Conservation (phyloP, 2,329 filamentous ascomycete species). For the Fragosphaeria purpurea region DNA sequence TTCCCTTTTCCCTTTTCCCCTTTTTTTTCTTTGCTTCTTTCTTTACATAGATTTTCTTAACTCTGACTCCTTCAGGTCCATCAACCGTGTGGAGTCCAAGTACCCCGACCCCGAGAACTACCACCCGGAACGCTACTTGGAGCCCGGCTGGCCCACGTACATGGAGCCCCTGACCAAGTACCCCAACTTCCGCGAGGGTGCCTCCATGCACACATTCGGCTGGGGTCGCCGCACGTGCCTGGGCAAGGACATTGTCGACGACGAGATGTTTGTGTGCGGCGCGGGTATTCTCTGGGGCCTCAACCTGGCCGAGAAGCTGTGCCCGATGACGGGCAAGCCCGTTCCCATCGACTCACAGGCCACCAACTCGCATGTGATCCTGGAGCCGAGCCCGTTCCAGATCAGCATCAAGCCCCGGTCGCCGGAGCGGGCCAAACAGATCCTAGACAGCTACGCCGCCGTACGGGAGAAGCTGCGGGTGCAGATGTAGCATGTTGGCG, state of each 20-base stretch:
- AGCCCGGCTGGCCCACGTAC: constrained; percentile 53
- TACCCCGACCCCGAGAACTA: constrained; percentile 57
- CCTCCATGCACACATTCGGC: constrained; percentile 53
- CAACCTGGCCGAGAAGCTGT: constrained; percentile 29
- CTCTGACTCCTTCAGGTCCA: constrained; percentile 28
- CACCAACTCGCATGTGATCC: constrained; percentile 42
- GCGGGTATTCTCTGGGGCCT: constrained; percentile 41
- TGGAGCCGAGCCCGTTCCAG: constrained; percentile 38
- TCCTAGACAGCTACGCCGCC: constrained; percentile 28
- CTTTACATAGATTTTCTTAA: no score
- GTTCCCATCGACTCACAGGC: constrained; percentile 38
- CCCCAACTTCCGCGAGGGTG: constrained; percentile 49
- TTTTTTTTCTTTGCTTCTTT: background rate
- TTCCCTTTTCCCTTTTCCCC: no score
- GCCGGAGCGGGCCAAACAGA: constrained; percentile 24
- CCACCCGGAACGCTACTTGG: constrained; percentile 53
- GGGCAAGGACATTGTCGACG: constrained; percentile 52
- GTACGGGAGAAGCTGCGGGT: constrained; percentile 23
- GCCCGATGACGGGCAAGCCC: constrained; percentile 30
- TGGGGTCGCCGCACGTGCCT: constrained; percentile 54
- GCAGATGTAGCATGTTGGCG: constrained; percentile 1
- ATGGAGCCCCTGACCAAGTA: constrained; percentile 53
- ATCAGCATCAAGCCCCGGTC: constrained; percentile 34
- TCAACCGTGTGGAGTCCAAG: constrained; percentile 46
- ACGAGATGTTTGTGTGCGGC: constrained; percentile 43